These are phyloP conservation scores for Setaria italica DNA, from an alignment of 202 grass and related monocot genomes.

Conservation along the genomic window DNA sequence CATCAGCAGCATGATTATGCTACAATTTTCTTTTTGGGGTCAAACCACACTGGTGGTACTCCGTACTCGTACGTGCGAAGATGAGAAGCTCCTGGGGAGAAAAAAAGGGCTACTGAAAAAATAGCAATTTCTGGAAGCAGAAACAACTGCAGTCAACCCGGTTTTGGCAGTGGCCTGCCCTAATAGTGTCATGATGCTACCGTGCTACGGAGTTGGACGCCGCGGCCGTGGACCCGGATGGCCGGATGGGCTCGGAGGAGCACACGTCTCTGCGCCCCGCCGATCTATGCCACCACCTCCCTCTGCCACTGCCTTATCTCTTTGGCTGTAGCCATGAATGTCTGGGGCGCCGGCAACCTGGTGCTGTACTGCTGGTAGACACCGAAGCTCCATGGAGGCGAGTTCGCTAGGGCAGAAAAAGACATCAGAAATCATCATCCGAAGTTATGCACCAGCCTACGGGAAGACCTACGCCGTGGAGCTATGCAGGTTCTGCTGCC, in stretches of 20 bases:
- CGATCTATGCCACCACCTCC: not conserved
- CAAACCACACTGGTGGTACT: not conserved
- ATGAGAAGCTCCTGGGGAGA: not conserved
- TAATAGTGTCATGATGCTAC: not conserved
- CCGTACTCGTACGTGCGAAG: not conserved
- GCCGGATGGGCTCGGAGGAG: not conserved
- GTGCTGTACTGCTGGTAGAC: too few relatives aligned
- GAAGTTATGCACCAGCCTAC: not conserved
- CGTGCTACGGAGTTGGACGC: not conserved
- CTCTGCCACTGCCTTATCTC: not conserved
- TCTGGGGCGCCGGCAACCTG: too few relatives aligned
- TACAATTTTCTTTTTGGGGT: not conserved
- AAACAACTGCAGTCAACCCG: not conserved
- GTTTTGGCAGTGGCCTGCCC: not conserved
- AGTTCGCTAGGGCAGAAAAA: not conserved
- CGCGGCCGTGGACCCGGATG: not conserved
- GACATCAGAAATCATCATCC: not conserved
- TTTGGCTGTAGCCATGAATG: too few relatives aligned
- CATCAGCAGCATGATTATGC: conserved; percentile 15
- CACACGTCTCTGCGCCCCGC: not conserved
- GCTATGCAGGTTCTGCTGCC: not conserved
- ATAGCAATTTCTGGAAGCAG: not conserved
- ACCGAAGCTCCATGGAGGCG: not conserved
- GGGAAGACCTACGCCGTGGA: not conserved
- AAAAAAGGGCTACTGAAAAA: not conserved